Conservation (phyloP, 2,329 filamentous ascomycete species). For the Chaetothyriales sp. region DNA sequence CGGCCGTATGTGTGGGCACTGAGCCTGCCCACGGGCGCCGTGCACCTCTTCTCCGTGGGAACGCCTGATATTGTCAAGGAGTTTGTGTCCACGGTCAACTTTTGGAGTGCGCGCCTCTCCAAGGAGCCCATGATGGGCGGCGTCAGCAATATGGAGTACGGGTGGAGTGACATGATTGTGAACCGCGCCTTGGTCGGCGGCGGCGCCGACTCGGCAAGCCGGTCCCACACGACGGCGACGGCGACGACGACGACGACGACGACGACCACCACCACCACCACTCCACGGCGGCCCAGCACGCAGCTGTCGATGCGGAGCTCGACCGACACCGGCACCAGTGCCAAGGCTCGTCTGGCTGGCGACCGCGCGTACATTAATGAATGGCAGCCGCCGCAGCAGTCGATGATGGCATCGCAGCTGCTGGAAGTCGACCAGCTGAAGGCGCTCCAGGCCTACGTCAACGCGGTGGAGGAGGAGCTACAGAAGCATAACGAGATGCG, state of each 20-base stretch:
- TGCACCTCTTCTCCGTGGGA: conserved; percentile 96
- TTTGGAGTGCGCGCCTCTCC: conserved; percentile 89
- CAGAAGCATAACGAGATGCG: conserved; percentile 78
- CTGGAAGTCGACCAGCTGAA: conserved; percentile 69
- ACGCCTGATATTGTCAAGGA: conserved; percentile 90
- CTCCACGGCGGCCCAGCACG: conserved; percentile 37
- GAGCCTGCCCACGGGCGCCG: conserved; percentile 78
- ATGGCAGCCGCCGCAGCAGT: conserved; percentile 80
- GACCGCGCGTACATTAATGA: conserved; percentile 74
- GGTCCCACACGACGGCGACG: conserved; percentile 24
- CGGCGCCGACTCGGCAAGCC: conserved; percentile 34
- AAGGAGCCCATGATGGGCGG: conserved; percentile 87
- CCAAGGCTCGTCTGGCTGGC: conserved; percentile 59
- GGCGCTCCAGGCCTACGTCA: conserved; percentile 64
- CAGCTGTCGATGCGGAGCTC: conserved; percentile 52
- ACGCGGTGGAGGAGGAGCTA: conserved; percentile 72
- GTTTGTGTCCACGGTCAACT: conserved; percentile 89
- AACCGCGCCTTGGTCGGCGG: conserved; percentile 62
- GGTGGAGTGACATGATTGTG: conserved; percentile 80
- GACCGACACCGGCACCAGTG: conserved; percentile 48
- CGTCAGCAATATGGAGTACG: conserved; percentile 94
- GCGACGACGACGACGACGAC: no score
- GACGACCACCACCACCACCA: no score
- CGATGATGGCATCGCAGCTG: conserved; percentile 69
- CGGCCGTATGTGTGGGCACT: conserved; percentile 90